Evolutionary conservation across 1,139 yeast species (phyloP), one percentile per base, ranked within the genome.

Genomic region (Suhomyces yuchorum): DNA sequence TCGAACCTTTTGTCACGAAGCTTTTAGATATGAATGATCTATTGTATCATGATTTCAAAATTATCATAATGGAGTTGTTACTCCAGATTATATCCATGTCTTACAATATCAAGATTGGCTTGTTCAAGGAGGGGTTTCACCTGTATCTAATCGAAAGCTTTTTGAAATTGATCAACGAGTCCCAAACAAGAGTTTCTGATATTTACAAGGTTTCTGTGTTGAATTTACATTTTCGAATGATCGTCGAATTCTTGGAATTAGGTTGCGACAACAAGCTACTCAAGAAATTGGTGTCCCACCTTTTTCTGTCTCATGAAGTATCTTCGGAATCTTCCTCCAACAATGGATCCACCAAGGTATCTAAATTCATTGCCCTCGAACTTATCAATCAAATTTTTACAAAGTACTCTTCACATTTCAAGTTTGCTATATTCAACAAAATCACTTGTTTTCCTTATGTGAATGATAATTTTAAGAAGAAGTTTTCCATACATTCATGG

Each of bases 401-500:
- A 1, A 56, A 54, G 30, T 65, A 65, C 47, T 61, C 68, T 0
- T 47, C 63, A 23, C 72, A 69, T 48, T 70, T 66, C 50, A 66
- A 68, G 36, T 62, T 70, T 42, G 57, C 67, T 4, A 45, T 69
- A n/a, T 67, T 74, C 51, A 63, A 65, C 44, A 46, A 44, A 18
- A 28, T 44, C 18, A 51, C 56, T 6, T 40, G 55, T 19, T 57
- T 57, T 24, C 59, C 60, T 1, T 48, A 51, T 32, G 37, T 43
- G 11, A 44, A 47, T 8, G 51, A 46, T 8, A 42, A 48, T 18
- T 32, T 50, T 26, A 54, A 48, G 37, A 47, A 52, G 20, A 45
- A 47, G 28, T 53, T 56, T 26, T 58, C 77, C 2, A 57, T 75
- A 7, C 71, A 69, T 26, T 52, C 71, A 1, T 74, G 79, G 78